Evolutionary conservation across 192 early-diverging fungal species (phyloP), one percentile per base, ranked within the genome.

Genomic region (Obelidium mucronatum): DNA sequence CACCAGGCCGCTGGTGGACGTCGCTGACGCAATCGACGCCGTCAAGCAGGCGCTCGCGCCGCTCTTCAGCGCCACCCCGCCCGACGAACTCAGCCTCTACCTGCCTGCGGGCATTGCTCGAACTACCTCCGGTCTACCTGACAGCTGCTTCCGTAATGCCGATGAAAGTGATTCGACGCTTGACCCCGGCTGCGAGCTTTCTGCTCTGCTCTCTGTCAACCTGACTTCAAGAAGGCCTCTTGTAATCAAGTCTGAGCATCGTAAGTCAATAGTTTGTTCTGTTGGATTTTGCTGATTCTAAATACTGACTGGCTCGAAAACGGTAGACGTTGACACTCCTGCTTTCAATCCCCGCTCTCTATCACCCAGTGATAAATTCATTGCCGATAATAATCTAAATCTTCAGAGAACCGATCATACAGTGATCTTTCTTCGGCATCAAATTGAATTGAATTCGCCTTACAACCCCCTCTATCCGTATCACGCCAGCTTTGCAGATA

Each of bases 11-110:
- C 59, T 61, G 59, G 11, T 31, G 8, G 28, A 61, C 28, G 59
- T 61, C 59, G 51, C 51, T 52, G 51, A 52, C n/a, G 51, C n/a
- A n/a, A 52, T 52, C 51, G 51, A n/a, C 15, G 51, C 51, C n/a
- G 51, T 52, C 51, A 52, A 52, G n/a, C 51, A 52, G n/a, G 51
- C 51, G 15, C 51, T 52, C n/a, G 51, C 51, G 13, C 51, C 51
- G 13, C 51, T 13, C 51, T 52, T 52, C n/a, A n/a, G n/a, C 51
- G 13, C 51, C 51, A 52, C 51, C n/a, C 51, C 51, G n/a, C n/a
- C n/a, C n/a, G 51, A 52, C 51, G 51, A 52, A 13, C 51, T 52
- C 51, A 52, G 13, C 51, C 51, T 52, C 51, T n/a, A 52, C 51
- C 51, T 52, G 51, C 51, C 51, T 52, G 51, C 13, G 51, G 51